Evolutionary conservation across 305 asterid species (phyloP).

Genomic region (Fraxinus nigra): DNA sequence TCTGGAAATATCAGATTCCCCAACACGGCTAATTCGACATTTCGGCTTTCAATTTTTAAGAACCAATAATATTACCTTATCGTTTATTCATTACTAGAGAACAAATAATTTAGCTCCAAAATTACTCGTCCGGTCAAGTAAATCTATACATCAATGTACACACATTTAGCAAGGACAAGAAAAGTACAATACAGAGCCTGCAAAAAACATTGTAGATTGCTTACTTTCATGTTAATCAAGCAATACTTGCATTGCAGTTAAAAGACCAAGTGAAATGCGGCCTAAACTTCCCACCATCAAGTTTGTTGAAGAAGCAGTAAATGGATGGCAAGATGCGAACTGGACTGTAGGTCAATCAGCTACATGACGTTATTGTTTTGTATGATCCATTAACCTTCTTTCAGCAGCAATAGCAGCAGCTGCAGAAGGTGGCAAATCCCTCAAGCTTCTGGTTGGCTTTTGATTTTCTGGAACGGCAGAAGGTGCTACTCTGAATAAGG

Average conservation of each 20-base stretch:
- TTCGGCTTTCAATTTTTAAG: too few species aligned
- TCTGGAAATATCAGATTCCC: too few species aligned
- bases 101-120: not conserved
- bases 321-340: not conserved
- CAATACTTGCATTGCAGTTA: not conserved
- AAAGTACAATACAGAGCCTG: not conserved
- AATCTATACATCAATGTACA: not conserved
- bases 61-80: too few species aligned
- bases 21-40: too few species aligned
- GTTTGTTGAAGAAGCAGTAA: not conserved
- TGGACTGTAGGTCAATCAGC: not conserved
- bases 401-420: conserved; percentile 96
- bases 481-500: conserved; percentile 66
- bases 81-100: not conserved
- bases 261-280: not conserved
- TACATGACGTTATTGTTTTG: conserved; percentile 2
- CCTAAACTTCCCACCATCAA: not conserved
- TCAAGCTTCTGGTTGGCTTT: conserved; percentile 45
- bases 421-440: conserved; percentile 72
- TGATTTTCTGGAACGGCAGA: conserved; percentile 31
- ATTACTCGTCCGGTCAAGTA: not conserved
- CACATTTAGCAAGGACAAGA: not conserved
- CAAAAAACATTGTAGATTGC: not conserved
- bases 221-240: not conserved
- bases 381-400: conserved; percentile 54